Percentiles rank a stretch among this genome's conserved stretches.
phyloP scores from a whole-genome alignment of 2,329 filamentous ascomycete species.

The Atkinsonella texensis region DNA sequence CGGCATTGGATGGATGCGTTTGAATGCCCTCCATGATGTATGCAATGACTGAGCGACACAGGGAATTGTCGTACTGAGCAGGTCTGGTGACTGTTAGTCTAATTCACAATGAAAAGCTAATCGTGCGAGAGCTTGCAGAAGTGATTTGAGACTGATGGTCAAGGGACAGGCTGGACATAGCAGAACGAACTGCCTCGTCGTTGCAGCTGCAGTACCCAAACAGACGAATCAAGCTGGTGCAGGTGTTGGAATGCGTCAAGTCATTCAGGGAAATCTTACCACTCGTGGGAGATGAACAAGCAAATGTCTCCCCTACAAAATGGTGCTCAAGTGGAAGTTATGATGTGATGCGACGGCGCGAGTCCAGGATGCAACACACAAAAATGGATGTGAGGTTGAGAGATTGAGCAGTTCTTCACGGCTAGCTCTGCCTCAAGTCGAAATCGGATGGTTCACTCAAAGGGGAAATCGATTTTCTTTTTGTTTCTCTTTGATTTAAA shows the following conservation, averaged over 20 bases:
- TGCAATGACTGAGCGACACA: constrained; percentile 11
- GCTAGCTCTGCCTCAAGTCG: constrained; percentile 6
- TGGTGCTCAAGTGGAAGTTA: constrained; percentile 21
- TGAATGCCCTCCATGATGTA: constrained; percentile 74
- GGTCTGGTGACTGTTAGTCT: constrained; percentile 16
- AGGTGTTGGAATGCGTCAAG: no score
- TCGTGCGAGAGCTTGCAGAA: neutral
- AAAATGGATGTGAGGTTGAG: neutral
- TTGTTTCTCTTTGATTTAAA: constrained; percentile 9
- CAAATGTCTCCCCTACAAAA: constrained; percentile 81
- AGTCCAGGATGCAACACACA: constrained; percentile 11
- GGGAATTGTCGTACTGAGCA: constrained; percentile 16
- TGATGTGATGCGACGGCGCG: constrained; percentile 11
- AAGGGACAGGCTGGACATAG: no score
- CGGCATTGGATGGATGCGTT: constrained; percentile 81
- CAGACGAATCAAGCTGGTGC: no score
- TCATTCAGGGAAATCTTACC: constrained; percentile 33
- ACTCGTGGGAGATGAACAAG: constrained; percentile 87
- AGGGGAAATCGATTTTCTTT: constrained; percentile 15
- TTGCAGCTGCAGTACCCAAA: neutral
- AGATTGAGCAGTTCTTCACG: neutral
- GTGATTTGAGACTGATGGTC: neutral
- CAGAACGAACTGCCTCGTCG: no score
- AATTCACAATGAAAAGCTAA: neutral
- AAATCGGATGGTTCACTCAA: constrained; percentile 17